A percentile compares a stretch with the other conserved stretches of the same genome.
These are phyloP conservation scores for Tothia fuscella DNA, from an alignment of 2,329 filamentous ascomycete genomes.

Conservation along the genomic window DNA sequence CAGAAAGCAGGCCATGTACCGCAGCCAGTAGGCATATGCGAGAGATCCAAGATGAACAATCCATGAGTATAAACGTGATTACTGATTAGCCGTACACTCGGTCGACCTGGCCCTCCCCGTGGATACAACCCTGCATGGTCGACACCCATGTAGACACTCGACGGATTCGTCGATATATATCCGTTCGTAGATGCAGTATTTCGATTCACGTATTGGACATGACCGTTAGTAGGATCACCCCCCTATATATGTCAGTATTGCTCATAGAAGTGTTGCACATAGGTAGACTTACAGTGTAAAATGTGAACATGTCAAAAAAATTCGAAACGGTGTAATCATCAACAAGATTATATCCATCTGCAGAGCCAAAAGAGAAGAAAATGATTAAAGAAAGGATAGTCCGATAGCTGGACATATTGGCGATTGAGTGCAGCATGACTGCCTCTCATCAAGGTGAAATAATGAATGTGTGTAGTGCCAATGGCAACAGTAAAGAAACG, in stretches of 20 bases:
- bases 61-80: constrained; percentile 4
- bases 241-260: constrained; percentile 3
- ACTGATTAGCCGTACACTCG: constrained; percentile 2
- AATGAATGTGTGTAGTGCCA: no score
- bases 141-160: constrained; percentile 22
- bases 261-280: background rate
- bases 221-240: constrained; percentile 12
- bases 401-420: no score
- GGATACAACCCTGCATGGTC: constrained; percentile 32
- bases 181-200: no score
- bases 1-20: constrained; percentile 31
- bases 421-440: no score
- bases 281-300: constrained; percentile 25
- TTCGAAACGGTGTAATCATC: constrained; percentile 7
- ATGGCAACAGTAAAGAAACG: no score
- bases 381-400: no score
- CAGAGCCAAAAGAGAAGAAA: no score
- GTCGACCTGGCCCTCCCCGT: constrained; percentile 17
- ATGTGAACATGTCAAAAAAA: constrained; percentile 11
- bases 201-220: constrained; percentile 6
- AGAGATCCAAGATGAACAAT: constrained; percentile 20
- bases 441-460: no score
- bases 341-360: background rate
- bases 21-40: constrained; percentile 26
- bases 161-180: no score